Base-by-base conservation (phyloP, 2,329 filamentous ascomycete genomes). In the Aaosphaeria arxii region DNA sequence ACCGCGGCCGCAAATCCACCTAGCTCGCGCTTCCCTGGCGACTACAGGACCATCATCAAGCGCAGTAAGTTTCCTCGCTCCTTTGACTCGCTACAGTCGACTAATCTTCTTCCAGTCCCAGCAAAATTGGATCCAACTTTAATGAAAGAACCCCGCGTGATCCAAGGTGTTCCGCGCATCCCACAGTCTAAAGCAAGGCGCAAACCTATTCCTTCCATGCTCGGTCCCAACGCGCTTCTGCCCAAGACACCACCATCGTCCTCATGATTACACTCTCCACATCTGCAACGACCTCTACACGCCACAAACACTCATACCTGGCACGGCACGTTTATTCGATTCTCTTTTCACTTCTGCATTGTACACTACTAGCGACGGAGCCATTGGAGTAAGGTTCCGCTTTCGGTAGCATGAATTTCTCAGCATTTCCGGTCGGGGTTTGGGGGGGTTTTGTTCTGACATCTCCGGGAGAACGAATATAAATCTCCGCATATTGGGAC, bases 61-160 rank as follows among this genome's bases (percentile, higher is more conserved):
- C 66, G 78, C 70, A 76, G 77, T 79, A 59, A 58, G 73, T 63
- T 17, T 11, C 79, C 17, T 80, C 31, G 7, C 2, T 4, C 81
- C 81, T 11, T 84, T 38, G 78, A 5, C 74, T 47, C 81, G 39
- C 79, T 80, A n/a, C 80, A n/a, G 24, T 30, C 7, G 42, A 29
- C 53, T 70, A 77, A 79, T 49, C 71, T 77, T 31, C 76, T 84
- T 75, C 83, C 46, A 83, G 83, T 89, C 35, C 94, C 94, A 5
- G 84, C 89, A 6, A 91, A 89, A 63, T 79, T 99, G 7, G 94
- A 99, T 61, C 81, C 86, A 4, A 82, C 84, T 11, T 76, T 96
- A 42, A 96, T 97, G 90, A 89, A 90, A 67, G 91, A 96, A 71
- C 91, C 91, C 30, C 82, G 91, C 49, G 85, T 89, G 53, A 92